Base-by-base conservation (phyloP, 352 stramenopile genomes). In the Phytopythium cucurbitacearum region DNA sequence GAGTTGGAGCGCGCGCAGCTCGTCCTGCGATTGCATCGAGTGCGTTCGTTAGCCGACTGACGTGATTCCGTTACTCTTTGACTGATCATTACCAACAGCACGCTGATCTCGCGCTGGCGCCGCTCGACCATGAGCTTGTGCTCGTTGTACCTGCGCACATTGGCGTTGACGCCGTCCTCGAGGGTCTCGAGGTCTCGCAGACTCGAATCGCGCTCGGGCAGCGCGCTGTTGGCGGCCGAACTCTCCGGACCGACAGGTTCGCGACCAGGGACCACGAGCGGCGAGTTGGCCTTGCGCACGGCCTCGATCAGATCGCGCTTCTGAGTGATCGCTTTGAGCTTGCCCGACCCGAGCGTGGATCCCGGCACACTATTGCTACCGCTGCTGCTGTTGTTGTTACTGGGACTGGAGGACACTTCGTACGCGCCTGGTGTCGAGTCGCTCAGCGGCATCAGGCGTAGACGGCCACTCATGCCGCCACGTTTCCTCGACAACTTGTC, bases 131-230 rank as follows among this genome's bases (percentile, higher is more conserved):
- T 63, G 15, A 87, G 75, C 57, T 88, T 89, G 40, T 84, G 69
- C 38, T 94, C 83, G 39, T 94, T 94, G 57, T 83, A 94, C 64
- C 89, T 90, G 34, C 81, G 63, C 0, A 75, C 83, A 40, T 87
- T 90, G 1, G 65, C 40, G 40, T 89, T 72, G 10, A 94, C 80
- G 15, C 81, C 75, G 53, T 91, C 81, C 56, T 89, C 79, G 12
- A 94, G 51, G 35, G 35, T 69, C 45, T 87, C 76, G 21, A 91
- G 71, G 53, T 94, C 83, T 52, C 72, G 71, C 7, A 70, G 57
- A 12, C 64, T 71, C 0, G 73, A 76, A 12, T 86, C 65, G 1
- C 53, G 66, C 43, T 85, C 73, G 0, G 66, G 69, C 21, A 51
- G 47, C 41, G 60, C 40, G 13, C 43, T 65, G 33, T 46, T 49